A percentile compares a stretch with the other conserved stretches of the same genome.
These are phyloP conservation scores for Calendula officinalis DNA, from an alignment of 129 eudicot genomes.

Conservation along the genomic window DNA sequence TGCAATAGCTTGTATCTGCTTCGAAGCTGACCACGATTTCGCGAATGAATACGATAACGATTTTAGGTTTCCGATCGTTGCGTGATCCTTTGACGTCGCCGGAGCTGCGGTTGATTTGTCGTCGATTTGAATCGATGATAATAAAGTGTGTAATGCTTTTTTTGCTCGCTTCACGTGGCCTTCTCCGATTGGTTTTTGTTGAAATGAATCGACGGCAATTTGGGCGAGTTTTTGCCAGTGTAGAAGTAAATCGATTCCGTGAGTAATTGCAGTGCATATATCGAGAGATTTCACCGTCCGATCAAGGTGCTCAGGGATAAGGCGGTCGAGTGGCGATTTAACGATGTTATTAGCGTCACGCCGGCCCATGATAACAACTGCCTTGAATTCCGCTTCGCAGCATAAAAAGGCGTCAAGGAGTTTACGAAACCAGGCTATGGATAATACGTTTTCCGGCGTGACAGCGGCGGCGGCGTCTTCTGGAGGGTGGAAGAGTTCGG, in stretches of 20 bases:
- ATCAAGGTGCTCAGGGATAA: conserved; percentile 70
- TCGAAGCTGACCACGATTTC: conserved; percentile 73
- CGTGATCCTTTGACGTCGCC: conserved; percentile 28
- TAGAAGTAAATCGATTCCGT: conserved; percentile 57
- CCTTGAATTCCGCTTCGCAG: conserved; percentile 80
- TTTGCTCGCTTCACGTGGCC: conserved; percentile 66
- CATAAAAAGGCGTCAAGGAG: conserved; percentile 72
- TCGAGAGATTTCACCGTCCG: conserved; percentile 74
- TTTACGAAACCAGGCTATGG: conserved; percentile 63
- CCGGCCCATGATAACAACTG: conserved; percentile 62
- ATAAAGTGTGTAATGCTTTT: conserved; percentile 52
- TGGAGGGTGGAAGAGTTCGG: conserved; percentile 47
- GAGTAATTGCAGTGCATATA: conserved; percentile 66
- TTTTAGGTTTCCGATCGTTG: conserved; percentile 34
- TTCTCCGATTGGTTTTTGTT: conserved; percentile 61
- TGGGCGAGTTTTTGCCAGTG: conserved; percentile 66
- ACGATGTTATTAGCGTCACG: conserved; percentile 57
- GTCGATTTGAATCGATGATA: conserved; percentile 54
- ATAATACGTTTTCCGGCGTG: conserved; percentile 41
- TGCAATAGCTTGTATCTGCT: conserved; percentile 75
- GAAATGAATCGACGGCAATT: conserved; percentile 55
- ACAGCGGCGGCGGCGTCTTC: conserved; percentile 20
- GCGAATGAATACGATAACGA: conserved; percentile 51
- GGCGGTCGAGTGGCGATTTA: conserved; percentile 78
- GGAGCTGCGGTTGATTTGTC: conserved; percentile 37